Conservation (phyloP, 768 basidiomycete genomes). For the Cubamyces lactineus region DNA sequence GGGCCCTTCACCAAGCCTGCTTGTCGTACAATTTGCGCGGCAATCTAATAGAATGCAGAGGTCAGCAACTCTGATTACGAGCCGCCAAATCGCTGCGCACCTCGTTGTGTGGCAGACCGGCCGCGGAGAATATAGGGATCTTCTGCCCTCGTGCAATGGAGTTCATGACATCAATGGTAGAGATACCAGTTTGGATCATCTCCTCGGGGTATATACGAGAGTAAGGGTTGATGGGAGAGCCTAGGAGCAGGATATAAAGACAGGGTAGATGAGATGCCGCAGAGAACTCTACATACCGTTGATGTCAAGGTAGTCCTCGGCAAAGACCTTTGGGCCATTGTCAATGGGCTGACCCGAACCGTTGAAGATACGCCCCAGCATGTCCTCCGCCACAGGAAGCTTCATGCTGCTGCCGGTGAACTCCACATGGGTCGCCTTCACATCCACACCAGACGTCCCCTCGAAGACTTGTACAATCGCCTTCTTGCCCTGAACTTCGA, state of each 20-base stretch:
- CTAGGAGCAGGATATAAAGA: slow-evolving; percentile 45
- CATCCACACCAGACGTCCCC: slow-evolving; percentile 96
- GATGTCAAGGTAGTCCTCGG: slow-evolving; percentile 99
- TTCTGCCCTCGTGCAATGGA: slow-evolving; percentile 99
- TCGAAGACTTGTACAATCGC: slow-evolving; percentile 99
- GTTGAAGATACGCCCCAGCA: slow-evolving; percentile 99
- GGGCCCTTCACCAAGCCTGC: slow-evolving; percentile 96
- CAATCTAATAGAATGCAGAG: slow-evolving; percentile 63
- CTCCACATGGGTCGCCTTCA: slow-evolving; percentile 95
- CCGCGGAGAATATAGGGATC: slow-evolving; percentile 99
- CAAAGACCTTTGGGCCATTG: slow-evolving; percentile 98
- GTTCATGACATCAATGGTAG: slow-evolving; percentile 97
- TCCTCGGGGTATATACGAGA: slow-evolving; percentile 99
- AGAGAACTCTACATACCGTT: slow-evolving; percentile 66
- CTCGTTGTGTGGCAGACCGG: slow-evolving; percentile 98
- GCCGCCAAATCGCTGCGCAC: slow-evolving; percentile 45
- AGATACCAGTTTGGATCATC: slow-evolving; percentile 99
- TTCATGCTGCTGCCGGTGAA: slow-evolving; percentile 99
- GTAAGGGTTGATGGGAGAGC: slow-evolving; percentile 97
- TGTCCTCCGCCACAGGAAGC: slow-evolving; percentile 97
- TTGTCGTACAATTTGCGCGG: slow-evolving; percentile 99
- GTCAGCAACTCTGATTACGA: slow-evolving; percentile 11
- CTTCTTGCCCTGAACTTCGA: slow-evolving; percentile 98
- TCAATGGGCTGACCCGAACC: slow-evolving; percentile 98
- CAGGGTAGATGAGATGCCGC: slow-evolving; percentile 1